Evolutionary conservation across 2,329 filamentous ascomycete genomes (phyloP).

Genomic region (Diplodia seriata): DNA sequence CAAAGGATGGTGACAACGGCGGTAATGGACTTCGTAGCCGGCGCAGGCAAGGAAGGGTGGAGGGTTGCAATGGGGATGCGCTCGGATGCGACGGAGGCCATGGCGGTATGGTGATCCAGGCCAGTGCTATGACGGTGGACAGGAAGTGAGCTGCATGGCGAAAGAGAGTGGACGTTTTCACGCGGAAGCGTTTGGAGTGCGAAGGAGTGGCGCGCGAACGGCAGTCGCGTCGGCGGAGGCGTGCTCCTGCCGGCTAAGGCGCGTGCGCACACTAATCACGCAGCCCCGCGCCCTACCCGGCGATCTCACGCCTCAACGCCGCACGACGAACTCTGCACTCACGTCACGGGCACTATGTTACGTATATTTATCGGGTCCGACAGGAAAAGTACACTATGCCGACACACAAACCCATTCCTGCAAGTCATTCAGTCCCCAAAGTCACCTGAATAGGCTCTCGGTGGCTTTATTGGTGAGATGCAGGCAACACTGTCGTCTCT

Average conservation of each 20-base stretch:
- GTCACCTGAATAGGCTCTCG: neutral
- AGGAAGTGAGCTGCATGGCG: conserved; percentile 4
- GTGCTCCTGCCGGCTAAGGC: neutral
- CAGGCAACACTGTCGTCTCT: neutral
- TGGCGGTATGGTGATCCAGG: neutral
- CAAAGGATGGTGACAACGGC: conserved; percentile 85
- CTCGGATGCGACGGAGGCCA: conserved; percentile 31
- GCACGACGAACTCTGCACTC: neutral
- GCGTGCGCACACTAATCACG: neutral
- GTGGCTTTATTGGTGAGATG: neutral
- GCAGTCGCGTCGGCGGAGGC: conserved; percentile 9
- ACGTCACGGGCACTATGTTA: neutral
- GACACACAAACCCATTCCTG: neutral
- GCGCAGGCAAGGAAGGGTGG: conserved; percentile 41
- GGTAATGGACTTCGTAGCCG: conserved; percentile 57
- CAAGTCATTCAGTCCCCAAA: neutral
- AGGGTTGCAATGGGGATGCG: conserved; percentile 44
- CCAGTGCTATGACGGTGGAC: neutral
- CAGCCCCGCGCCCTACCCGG: neutral
- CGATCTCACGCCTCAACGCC: conserved; percentile 5
- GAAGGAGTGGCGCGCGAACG: neutral
- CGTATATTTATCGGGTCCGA: no score
- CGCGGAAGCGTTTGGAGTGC: neutral
- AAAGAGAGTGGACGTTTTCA: neutral
- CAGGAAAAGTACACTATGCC: neutral